Conservation (phyloP, 495 filamentous ascomycete species). For the Cairneyella variabilis region DNA sequence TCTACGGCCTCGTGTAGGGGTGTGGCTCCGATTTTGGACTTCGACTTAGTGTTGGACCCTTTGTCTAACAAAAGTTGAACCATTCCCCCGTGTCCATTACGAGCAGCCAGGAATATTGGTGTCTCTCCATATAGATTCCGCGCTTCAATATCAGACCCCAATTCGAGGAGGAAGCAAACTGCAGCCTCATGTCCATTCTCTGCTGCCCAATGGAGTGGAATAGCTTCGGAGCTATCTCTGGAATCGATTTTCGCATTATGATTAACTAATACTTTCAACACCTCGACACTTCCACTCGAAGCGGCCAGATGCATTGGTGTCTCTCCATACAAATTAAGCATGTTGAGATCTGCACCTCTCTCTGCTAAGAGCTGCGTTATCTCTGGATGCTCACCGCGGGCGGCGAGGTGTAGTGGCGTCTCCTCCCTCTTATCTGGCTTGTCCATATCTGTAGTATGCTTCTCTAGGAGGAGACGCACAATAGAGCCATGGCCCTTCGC, state of each 20-base stretch:
- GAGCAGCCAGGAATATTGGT: not conserved
- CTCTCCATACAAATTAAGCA: not conserved
- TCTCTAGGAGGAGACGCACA: not conserved
- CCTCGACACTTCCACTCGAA: not conserved
- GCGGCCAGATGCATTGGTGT: not conserved
- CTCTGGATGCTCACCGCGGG: not conserved
- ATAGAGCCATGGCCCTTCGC: not conserved
- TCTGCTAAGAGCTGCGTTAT: not conserved
- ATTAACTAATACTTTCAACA: not conserved
- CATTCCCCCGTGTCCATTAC: not conserved
- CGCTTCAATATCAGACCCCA: not conserved
- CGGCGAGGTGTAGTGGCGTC: not conserved
- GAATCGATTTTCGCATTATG: not conserved
- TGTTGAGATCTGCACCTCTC: not conserved
- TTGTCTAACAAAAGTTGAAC: not conserved
- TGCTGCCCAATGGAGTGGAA: not conserved
- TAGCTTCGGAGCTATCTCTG: not conserved
- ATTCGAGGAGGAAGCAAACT: not conserved
- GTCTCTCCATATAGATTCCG: not conserved
- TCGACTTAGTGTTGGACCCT: not conserved
- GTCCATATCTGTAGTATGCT: not conserved
- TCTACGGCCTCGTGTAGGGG: constrained; percentile 5
- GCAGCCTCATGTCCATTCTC: not conserved
- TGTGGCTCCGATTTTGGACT: not conserved
- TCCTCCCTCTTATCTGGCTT: not conserved